Percentiles rank a stretch among this genome's conserved stretches.
Evolutionary conservation across 305 asterid genomes (phyloP).

Genomic region (Solanum hybrid): DNA sequence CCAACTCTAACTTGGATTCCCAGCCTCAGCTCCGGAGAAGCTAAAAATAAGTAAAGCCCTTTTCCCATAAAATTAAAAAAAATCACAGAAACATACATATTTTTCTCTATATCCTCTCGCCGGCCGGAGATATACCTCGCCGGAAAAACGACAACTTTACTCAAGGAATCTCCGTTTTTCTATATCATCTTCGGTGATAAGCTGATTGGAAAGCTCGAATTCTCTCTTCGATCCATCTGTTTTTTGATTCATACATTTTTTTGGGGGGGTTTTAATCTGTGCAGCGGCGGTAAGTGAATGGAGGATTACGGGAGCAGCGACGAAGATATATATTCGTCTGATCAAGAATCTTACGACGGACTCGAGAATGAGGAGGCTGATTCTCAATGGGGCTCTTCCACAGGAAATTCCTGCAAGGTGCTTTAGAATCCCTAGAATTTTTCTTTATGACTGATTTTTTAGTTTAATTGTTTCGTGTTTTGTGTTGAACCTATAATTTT

Average conservation of each 20-base stretch:
- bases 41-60: neutral
- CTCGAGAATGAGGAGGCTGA: constrained; percentile 54
- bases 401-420: constrained; percentile 62
- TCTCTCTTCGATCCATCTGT: neutral
- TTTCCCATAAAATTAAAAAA: neutral
- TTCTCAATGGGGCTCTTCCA: constrained; percentile 29
- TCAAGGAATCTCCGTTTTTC: neutral
- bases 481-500: neutral
- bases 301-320: constrained; percentile 50
- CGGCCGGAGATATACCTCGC: neutral
- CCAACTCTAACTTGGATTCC: neutral
- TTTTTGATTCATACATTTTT: neutral
- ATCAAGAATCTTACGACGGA: constrained; percentile 50
- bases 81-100: neutral
- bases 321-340: constrained; percentile 47
- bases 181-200: neutral
- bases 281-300: neutral
- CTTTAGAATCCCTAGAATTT: neutral
- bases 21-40: neutral
- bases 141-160: neutral
- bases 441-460: neutral
- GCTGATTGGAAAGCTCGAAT: neutral
- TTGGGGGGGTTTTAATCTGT: neutral
- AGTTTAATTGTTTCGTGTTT: neutral
- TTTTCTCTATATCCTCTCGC: neutral